phyloP scores from a whole-genome alignment of 805 yeast species.

The Ogataea parapolymorpha region DNA sequence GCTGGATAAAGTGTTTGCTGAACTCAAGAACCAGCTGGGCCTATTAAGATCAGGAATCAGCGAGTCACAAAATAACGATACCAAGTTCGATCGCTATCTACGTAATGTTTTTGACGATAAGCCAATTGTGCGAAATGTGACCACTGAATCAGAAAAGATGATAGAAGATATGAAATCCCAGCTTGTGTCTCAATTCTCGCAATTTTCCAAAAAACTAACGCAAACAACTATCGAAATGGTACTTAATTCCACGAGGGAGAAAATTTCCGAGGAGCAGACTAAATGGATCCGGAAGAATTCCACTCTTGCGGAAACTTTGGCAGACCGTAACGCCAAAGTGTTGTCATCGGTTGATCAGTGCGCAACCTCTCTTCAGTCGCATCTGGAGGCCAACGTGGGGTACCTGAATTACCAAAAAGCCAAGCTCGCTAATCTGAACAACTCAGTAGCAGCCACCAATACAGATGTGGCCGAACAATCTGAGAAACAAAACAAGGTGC shows the following conservation, averaged over 20 bases:
- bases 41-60: background rate
- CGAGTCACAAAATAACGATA: slow-evolving; percentile 5
- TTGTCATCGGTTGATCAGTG: slow-evolving; percentile 1
- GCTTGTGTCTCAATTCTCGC: slow-evolving; percentile 6
- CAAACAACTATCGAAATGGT: slow-evolving; percentile 10
- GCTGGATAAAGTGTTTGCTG: slow-evolving; percentile 1
- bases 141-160: slow-evolving; percentile 5
- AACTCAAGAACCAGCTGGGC: background rate
- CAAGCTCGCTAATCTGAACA: slow-evolving; percentile 7
- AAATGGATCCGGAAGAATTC: slow-evolving; percentile 9
- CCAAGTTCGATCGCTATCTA: slow-evolving; percentile 4
- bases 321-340: background rate
- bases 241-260: slow-evolving; percentile 8
- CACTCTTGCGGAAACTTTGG: background rate
- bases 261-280: slow-evolving; percentile 4
- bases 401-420: slow-evolving; percentile 16
- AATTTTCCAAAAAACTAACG: slow-evolving; percentile 9
- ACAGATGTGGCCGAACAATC: background rate
- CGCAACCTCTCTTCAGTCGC: slow-evolving; percentile 6
- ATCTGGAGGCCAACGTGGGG: slow-evolving; percentile 15
- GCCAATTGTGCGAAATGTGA: background rate
- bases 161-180: slow-evolving; percentile 7
- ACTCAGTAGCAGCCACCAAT: background rate
- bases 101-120: background rate
- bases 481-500: background rate